phyloP scores from a whole-genome alignment of 2,329 filamentous ascomycete genomes.

The Ceratocystiopsis sp. region DNA sequence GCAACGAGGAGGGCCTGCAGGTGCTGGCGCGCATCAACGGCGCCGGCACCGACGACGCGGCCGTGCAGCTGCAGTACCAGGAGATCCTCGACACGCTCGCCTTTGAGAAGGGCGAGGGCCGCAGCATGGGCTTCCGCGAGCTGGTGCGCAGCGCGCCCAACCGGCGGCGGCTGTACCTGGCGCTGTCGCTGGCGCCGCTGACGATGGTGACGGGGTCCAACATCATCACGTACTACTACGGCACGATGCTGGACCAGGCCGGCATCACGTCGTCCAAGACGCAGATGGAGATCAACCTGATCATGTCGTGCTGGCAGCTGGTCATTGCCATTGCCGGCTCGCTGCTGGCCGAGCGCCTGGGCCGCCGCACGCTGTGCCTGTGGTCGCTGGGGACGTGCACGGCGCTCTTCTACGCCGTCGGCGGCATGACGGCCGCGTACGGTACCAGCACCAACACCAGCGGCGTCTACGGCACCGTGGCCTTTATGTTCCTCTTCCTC shows the following conservation, averaged over 20 bases:
- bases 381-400: constrained; percentile 22
- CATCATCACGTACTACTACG: constrained; percentile 9
- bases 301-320: constrained; percentile 10
- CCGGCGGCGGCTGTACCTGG: constrained; percentile 4
- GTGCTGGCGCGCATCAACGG: constrained; percentile 25
- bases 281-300: constrained; percentile 11
- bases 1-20: constrained; percentile 14
- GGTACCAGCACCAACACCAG: not conserved
- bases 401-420: constrained; percentile 12
- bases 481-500: constrained; percentile 36
- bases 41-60: constrained; percentile 16
- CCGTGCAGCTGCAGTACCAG: constrained; percentile 19
- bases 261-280: constrained; percentile 9
- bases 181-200: constrained; percentile 6
- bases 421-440: constrained; percentile 25
- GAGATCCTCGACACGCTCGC: constrained; percentile 23
- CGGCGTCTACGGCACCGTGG: constrained; percentile 15
- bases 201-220: constrained; percentile 9
- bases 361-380: constrained; percentile 15
- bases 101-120: constrained; percentile 6
- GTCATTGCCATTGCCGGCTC: constrained; percentile 9
- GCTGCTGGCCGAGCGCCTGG: constrained; percentile 10
- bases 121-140: constrained; percentile 4
- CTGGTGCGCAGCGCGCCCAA: constrained; percentile 5
- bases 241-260: constrained; percentile 8